A percentile compares a stretch with the other conserved stretches of the same genome.
These are phyloP conservation scores for Fusarium hainanense DNA, from an alignment of 2,329 filamentous ascomycete genomes.

Conservation along the genomic window DNA sequence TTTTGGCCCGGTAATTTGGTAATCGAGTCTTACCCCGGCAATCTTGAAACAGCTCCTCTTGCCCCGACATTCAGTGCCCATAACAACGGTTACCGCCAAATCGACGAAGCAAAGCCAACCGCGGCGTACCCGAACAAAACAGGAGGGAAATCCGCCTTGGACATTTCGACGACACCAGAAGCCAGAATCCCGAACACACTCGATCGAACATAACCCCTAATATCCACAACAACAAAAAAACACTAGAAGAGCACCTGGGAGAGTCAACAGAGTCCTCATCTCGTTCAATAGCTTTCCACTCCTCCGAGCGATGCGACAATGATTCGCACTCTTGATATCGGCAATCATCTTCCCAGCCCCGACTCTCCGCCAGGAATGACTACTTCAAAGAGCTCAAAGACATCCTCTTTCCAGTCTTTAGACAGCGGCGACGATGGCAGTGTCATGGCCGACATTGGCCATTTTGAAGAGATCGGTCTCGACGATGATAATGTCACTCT, in stretches of 20 bases:
- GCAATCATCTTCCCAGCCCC: conserved; percentile 49
- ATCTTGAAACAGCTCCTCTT: conserved; percentile 45
- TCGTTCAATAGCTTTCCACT: conserved; percentile 22
- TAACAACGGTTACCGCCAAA: conserved; percentile 39
- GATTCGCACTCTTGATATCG: conserved; percentile 50
- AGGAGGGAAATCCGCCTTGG: conserved; percentile 29
- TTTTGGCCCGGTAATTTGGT: conserved; percentile 37
- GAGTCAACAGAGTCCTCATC: conserved; percentile 27
- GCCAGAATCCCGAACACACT: conserved; percentile 12
- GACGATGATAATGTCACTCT: conserved; percentile 70
- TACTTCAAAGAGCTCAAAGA: conserved; percentile 87
- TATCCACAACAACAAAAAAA: background rate
- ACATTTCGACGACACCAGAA: conserved; percentile 22
- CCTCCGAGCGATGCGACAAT: conserved; percentile 50
- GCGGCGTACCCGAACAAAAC: conserved; percentile 36
- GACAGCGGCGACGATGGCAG: conserved; percentile 79
- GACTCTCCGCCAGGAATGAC: conserved; percentile 71
- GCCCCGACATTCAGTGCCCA: conserved; percentile 41
- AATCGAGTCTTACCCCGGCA: conserved; percentile 38
- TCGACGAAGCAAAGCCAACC: conserved; percentile 20
- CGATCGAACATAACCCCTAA: background rate
- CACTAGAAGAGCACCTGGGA: conserved; percentile 16
- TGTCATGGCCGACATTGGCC: conserved; percentile 76
- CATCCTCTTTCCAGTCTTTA: conserved; percentile 86
- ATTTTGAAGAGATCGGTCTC: conserved; percentile 95